A percentile compares a stretch with the other conserved stretches of the same genome.
Conservation (phyloP, 2,329 filamentous ascomycete genomes). For the Penicillium brevicompactum region DNA sequence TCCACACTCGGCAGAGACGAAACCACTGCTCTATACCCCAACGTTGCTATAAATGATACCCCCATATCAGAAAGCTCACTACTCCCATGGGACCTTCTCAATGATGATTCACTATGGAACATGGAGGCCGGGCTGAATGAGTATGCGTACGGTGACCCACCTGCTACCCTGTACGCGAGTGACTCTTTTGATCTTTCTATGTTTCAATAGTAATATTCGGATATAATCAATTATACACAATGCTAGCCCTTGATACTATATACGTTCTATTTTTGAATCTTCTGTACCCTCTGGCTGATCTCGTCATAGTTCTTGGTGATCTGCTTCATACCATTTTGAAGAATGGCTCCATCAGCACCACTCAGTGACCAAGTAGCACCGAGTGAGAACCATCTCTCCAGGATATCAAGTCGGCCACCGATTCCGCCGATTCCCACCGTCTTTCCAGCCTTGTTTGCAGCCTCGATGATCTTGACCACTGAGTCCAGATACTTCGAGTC, state of each 20-base stretch:
- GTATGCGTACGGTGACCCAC: constrained; percentile 33
- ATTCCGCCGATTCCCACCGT: constrained; percentile 39
- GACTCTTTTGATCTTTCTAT: constrained; percentile 13
- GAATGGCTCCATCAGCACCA: constrained; percentile 37
- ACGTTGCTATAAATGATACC: neutral
- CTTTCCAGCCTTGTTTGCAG: constrained; percentile 15
- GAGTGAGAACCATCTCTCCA: constrained; percentile 44
- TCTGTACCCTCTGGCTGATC: constrained; percentile 23
- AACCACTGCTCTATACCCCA: neutral
- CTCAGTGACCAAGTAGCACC: constrained; percentile 44
- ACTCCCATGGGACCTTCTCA: constrained; percentile 19
- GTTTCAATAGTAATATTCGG: neutral
- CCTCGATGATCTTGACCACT: constrained; percentile 30
- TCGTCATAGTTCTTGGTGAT: constrained; percentile 31
- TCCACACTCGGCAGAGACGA: neutral
- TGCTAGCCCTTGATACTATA: neutral
- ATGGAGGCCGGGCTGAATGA: constrained; percentile 36
- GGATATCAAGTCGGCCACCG: constrained; percentile 43
- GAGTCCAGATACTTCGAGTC: constrained; percentile 33
- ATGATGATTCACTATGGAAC: constrained; percentile 18
- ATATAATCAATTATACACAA: neutral
- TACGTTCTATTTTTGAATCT: constrained; percentile 8
- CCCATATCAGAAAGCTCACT: constrained; percentile 9
- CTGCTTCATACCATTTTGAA: constrained; percentile 42
- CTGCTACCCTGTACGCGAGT: constrained; percentile 9